A percentile compares a stretch with the other conserved stretches of the same genome.
Evolutionary conservation across 75 land plant species (phyloP).

Genomic region (Adiantum capillusveneris): DNA sequence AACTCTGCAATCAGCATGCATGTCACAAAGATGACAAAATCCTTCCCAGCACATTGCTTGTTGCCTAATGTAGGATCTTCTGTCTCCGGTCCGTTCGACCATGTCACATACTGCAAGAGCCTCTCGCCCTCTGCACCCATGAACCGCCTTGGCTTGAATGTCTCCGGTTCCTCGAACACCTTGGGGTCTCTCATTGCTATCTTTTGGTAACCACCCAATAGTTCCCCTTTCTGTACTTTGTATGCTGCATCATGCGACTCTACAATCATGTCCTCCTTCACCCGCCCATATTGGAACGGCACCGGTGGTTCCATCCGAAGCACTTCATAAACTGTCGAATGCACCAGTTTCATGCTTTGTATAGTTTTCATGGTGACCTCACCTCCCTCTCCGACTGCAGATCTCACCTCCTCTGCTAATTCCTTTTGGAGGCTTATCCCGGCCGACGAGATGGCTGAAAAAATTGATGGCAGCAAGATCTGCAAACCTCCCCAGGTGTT

Average conservation of each 20-base stretch:
- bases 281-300: slow-evolving; percentile 57
- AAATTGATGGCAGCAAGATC: slow-evolving; percentile 22
- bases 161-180: slow-evolving; percentile 55
- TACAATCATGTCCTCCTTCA: slow-evolving; percentile 50
- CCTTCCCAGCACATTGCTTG: slow-evolving; percentile 93
- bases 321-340: slow-evolving; percentile 60
- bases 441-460: slow-evolving; percentile 13
- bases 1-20: slow-evolving; percentile 54
- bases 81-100: slow-evolving; percentile 90
- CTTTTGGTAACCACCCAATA: slow-evolving; percentile 70
- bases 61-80: slow-evolving; percentile 40
- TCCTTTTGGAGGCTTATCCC: slow-evolving; percentile 12
- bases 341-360: slow-evolving; percentile 41
- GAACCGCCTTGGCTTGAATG: slow-evolving; percentile 56
- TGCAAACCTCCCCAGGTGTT: slow-evolving; percentile 36
- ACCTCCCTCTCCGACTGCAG: slow-evolving; percentile 10
- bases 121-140: slow-evolving; percentile 52
- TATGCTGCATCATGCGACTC: slow-evolving; percentile 54
- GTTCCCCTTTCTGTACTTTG: slow-evolving; percentile 58
- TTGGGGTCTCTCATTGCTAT: slow-evolving; percentile 64
- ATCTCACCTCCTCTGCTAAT: slow-evolving; percentile 21
- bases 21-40: slow-evolving; percentile 50
- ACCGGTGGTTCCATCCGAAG: slow-evolving; percentile 80
- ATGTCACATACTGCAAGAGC: slow-evolving; percentile 49
- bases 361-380: slow-evolving; percentile 41